Evolutionary conservation across 2,329 filamentous ascomycete species (phyloP).

Genomic region (Colletotrichum tropicale): DNA sequence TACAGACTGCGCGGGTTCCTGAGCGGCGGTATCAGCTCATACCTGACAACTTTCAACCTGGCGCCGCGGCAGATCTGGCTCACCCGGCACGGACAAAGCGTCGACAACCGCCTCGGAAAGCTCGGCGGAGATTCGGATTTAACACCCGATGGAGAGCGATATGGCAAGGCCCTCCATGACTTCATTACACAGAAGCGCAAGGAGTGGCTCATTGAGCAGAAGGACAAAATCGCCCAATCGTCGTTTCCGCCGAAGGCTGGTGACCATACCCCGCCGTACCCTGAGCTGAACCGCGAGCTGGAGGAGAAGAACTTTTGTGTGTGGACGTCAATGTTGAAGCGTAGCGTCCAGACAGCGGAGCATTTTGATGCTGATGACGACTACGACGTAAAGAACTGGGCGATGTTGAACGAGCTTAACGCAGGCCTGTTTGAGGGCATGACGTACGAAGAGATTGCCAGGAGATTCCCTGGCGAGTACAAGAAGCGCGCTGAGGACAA

Average conservation of each 20-base stretch:
- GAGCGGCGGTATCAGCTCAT: constrained; percentile 90
- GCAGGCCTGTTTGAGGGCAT: constrained; percentile 92
- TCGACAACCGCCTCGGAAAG: constrained; percentile 85
- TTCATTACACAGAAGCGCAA: constrained; percentile 84
- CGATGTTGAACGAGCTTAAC: constrained; percentile 96
- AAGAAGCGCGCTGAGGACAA: constrained; percentile 82
- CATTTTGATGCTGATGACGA: constrained; percentile 92
- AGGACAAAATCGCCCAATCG: constrained; percentile 75
- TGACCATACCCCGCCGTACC: constrained; percentile 93
- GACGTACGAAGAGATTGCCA: constrained; percentile 89
- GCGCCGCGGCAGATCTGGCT: constrained; percentile 98
- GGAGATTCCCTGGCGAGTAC: constrained; percentile 82
- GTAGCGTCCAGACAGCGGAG: constrained; percentile 85
- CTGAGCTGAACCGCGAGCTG: constrained; percentile 73
- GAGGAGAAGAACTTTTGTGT: constrained; percentile 93
- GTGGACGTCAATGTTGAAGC: constrained; percentile 96
- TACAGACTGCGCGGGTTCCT: constrained; percentile 92
- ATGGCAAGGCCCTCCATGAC: constrained; percentile 77
- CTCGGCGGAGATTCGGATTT: constrained; percentile 90
- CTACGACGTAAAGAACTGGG: constrained; percentile 96
- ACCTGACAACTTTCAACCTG: constrained; percentile 95
- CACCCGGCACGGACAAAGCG: constrained; percentile 89
- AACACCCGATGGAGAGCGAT: constrained; percentile 79
- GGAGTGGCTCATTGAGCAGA: constrained; percentile 83
- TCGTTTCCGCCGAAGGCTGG: constrained; percentile 90